These are phyloP conservation scores for Vaccinium vitisidaea DNA, from an alignment of 148 eudicot species.

Conservation along the genomic window DNA sequence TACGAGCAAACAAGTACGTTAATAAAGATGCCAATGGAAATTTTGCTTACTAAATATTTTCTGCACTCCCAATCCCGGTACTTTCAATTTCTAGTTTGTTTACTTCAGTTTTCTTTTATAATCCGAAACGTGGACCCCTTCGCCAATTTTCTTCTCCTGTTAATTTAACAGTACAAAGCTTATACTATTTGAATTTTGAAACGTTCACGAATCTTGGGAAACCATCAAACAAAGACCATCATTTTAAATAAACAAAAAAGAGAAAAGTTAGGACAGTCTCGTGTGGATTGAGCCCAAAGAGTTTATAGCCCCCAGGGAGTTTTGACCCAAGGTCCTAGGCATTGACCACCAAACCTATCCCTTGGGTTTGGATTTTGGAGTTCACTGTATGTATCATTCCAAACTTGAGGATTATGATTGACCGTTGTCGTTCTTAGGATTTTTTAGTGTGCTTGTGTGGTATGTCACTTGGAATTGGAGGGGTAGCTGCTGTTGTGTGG, in stretches of 20 bases:
- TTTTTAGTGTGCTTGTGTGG: not conserved
- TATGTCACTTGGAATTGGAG: not conserved
- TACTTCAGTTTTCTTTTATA: no score
- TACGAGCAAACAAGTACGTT: no score
- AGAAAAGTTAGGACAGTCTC: not conserved
- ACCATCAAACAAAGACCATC: not conserved
- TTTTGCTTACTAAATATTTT: not conserved
- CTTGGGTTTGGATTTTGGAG: not conserved
- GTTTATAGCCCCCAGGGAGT: not conserved
- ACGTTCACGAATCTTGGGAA: not conserved
- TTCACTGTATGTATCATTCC: not conserved
- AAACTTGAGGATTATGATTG: not conserved
- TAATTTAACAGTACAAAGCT: not conserved
- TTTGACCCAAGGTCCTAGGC: not conserved
- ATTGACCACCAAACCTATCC: not conserved
- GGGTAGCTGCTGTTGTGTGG: not conserved
- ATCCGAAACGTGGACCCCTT: not conserved
- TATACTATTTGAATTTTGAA: not conserved
- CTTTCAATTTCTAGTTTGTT: not conserved
- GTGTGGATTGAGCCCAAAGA: not conserved
- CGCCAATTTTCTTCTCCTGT: not conserved
- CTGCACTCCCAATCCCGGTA: not conserved
- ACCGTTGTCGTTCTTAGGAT: not conserved
- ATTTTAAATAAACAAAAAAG: no score
- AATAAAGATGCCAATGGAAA: not conserved